Evolutionary conservation across 179 eudicot genomes (phyloP), one percentile per base, ranked within the genome.

Genomic region (Nepenthes alata): DNA sequence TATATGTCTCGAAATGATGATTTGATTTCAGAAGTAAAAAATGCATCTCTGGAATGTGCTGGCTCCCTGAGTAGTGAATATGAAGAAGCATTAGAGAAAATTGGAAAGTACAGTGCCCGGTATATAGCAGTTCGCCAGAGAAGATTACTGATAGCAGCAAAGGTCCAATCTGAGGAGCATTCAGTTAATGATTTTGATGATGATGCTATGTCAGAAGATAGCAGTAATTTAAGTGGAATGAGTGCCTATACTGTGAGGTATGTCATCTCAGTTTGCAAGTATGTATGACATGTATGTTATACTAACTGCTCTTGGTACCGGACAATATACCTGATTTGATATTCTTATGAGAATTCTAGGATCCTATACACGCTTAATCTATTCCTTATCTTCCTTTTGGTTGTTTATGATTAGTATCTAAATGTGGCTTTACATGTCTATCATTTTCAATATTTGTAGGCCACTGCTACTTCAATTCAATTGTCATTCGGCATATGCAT

Each of bases 221-320:
- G 98, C 83, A 91, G 98, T 73, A 91, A 61, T 72, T 79, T 91
- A 73, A 91, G 98, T 63, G 98, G 98, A 78, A 89, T 91, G 98
- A 91, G 98, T 68, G 98, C 98, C 39, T 91, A 91, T 72, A 81
- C 98, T 58, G 83, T 77, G 8, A 91, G 98, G 98, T 91, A 89
- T 64, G 81, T 45, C 44, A 34, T 70, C n/a, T 64, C 58, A 16
- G 10, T 52, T 63, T 51, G 34, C 61, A 35, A 65, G 61, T 5
- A 55, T 48, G 35, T 55, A 1, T 6, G 5, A 59, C 8, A 51
- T 37, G 7, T 3, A 1, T 3, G 6, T 47, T 37, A 53, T 55
- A 16, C 10, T 15, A 64, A 35, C 35, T 61, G 56, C 5, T 60
- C 54, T 12, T 54, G 11, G 52, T 10, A 11, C 10, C 3, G 52